Conservation (phyloP, 169 alveolate genomes). For the Cryptosporidium parvum region DNA sequence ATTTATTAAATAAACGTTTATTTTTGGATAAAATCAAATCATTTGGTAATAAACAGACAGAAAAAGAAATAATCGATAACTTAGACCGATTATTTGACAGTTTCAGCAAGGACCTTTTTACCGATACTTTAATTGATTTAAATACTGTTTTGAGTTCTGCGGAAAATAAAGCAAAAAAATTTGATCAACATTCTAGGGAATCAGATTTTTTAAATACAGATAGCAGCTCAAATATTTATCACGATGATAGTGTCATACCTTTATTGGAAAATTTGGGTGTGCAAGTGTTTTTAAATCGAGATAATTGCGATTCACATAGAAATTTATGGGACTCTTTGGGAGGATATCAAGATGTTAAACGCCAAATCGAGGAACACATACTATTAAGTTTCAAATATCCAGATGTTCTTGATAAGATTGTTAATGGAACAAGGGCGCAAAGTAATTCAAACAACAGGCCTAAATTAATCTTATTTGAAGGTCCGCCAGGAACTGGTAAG, state of each 20-base stretch:
- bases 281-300: conserved; percentile 31
- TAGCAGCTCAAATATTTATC: not conserved
- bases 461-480: conserved; percentile 89
- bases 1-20: not conserved
- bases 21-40: not conserved
- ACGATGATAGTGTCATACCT: not conserved
- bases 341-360: conserved; percentile 87
- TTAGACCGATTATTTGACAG: not conserved
- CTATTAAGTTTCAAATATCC: conserved; percentile 85
- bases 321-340: conserved; percentile 87
- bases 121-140: not conserved
- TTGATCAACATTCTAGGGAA: not conserved
- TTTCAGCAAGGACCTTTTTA: not conserved
- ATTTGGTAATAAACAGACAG: not conserved
- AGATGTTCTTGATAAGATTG: conserved; percentile 86
- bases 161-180: not conserved
- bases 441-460: conserved; percentile 88
- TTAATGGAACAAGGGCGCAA: conserved; percentile 85
- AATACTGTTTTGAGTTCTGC: not conserved
- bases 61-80: not conserved
- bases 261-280: conserved; percentile 59
- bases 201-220: not conserved
- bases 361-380: conserved; percentile 90
- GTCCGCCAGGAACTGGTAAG: conserved; percentile 94
- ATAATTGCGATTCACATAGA: not conserved